These are phyloP conservation scores for Nakazawaea pomicola DNA, from an alignment of 805 yeast species.

Conservation along the genomic window DNA sequence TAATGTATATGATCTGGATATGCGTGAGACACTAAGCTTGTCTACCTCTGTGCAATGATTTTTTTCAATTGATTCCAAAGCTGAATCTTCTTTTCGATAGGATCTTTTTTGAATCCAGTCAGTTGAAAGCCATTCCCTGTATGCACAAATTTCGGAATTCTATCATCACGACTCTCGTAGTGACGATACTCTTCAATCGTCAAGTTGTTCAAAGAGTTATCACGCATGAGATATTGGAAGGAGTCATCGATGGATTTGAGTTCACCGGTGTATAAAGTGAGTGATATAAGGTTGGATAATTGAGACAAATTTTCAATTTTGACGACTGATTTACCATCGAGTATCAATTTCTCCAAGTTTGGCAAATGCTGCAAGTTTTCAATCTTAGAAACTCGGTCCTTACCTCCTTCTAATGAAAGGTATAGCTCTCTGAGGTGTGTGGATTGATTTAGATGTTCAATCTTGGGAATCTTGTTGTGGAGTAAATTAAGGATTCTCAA, in stretches of 20 bases:
- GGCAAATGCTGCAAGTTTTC: conserved; percentile 7
- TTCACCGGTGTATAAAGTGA: neutral
- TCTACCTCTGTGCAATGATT: neutral
- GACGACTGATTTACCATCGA: neutral
- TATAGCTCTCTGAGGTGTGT: neutral
- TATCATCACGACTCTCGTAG: neutral
- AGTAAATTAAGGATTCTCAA: neutral
- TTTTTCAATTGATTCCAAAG: conserved; percentile 2
- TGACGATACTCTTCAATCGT: neutral
- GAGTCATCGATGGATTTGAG: conserved; percentile 1
- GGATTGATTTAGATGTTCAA: conserved; percentile 5
- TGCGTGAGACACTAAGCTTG: too few relatives aligned
- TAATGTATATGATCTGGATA: neutral
- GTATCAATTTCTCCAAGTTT: neutral
- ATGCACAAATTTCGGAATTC: neutral
- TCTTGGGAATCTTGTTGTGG: neutral
- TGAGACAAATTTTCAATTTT: conserved; percentile 6
- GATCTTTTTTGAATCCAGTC: neutral
- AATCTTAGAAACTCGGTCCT: neutral
- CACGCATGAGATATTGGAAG: conserved; percentile 4
- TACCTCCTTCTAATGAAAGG: neutral
- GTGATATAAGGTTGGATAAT: neutral
- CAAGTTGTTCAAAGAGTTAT: conserved; percentile 2
- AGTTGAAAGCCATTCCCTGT: neutral
- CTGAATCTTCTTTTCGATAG: neutral